Evolutionary conservation across 441 rosid species (phyloP).

Genomic region (Erysimum cheiri): DNA sequence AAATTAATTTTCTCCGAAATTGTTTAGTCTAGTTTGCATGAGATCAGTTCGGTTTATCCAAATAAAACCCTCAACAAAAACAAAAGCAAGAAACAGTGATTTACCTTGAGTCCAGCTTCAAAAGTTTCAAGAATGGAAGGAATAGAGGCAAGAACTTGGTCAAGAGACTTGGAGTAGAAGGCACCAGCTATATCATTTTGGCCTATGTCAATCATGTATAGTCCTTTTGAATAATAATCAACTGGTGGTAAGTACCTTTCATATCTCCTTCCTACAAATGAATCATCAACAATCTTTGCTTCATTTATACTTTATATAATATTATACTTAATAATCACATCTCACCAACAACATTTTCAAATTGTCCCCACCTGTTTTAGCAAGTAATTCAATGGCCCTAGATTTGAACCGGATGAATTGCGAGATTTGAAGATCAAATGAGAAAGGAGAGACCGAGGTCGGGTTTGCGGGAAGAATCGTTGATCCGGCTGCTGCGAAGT

Average conservation of each 20-base stretch:
- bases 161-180: slow-evolving; percentile 83
- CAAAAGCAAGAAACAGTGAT: neutral
- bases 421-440: slow-evolving; percentile 78
- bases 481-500: slow-evolving; percentile 93
- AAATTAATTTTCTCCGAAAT: neutral
- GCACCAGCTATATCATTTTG: slow-evolving; percentile 79
- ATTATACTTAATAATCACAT: neutral
- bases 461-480: slow-evolving; percentile 80
- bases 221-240: slow-evolving; percentile 72
- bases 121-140: slow-evolving; percentile 74
- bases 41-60: neutral
- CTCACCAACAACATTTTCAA: slow-evolving; percentile 4
- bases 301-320: slow-evolving; percentile 25
- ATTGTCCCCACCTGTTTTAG: slow-evolving; percentile 52
- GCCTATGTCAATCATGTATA: slow-evolving; percentile 59
- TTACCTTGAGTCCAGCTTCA: slow-evolving; percentile 77
- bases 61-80: neutral
- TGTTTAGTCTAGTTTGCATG: neutral
- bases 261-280: slow-evolving; percentile 57
- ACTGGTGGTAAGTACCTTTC: slow-evolving; percentile 65
- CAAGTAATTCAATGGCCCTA: slow-evolving; percentile 67
- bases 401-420: slow-evolving; percentile 84
- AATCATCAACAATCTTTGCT: slow-evolving; percentile 22
- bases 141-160: slow-evolving; percentile 78
- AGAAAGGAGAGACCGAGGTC: slow-evolving; percentile 77